phyloP scores from a whole-genome alignment of 805 yeast genomes.

The Candida silvatica region DNA sequence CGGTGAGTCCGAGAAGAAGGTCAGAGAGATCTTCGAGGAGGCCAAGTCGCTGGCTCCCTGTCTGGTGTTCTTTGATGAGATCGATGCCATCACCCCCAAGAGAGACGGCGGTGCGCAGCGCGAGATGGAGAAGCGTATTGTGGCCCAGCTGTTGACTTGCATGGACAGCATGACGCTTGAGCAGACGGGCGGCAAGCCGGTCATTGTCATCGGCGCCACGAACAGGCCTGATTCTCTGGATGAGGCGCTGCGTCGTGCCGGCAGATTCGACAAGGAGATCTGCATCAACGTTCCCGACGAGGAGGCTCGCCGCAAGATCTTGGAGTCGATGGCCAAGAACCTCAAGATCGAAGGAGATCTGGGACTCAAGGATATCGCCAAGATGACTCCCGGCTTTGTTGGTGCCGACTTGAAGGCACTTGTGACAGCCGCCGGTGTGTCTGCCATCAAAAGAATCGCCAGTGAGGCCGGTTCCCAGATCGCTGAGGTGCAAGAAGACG shows the following conservation, averaged over 20 bases:
- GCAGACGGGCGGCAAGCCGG: slow-evolving; percentile 88
- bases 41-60: slow-evolving; percentile 90
- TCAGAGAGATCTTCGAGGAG: slow-evolving; percentile 88
- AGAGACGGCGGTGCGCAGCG: slow-evolving; percentile 97
- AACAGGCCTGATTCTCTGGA: slow-evolving; percentile 94
- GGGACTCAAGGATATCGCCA: slow-evolving; percentile 69
- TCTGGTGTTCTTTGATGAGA: slow-evolving; percentile 87
- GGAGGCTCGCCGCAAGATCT: slow-evolving; percentile 63
- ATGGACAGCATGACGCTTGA: slow-evolving; percentile 89
- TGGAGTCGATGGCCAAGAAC: slow-evolving; percentile 60
- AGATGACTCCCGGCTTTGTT: slow-evolving; percentile 93
- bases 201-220: slow-evolving; percentile 91
- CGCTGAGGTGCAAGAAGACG: too few relatives aligned
- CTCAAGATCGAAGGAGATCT: slow-evolving; percentile 64
- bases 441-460: slow-evolving; percentile 89
- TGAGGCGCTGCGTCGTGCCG: slow-evolving; percentile 92
- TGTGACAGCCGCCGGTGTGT: slow-evolving; percentile 90
- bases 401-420: slow-evolving; percentile 96
- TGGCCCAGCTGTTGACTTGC: slow-evolving; percentile 88
- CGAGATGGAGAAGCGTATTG: slow-evolving; percentile 96
- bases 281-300: slow-evolving; percentile 94
- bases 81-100: slow-evolving; percentile 96
- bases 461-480: too few relatives aligned
- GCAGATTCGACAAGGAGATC: slow-evolving; percentile 92
- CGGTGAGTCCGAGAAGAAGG: slow-evolving; percentile 95